Evolutionary conservation across 495 filamentous ascomycete species (phyloP), one percentile per base, ranked within the genome.

Genomic region (Cladorrhinum samala): DNA sequence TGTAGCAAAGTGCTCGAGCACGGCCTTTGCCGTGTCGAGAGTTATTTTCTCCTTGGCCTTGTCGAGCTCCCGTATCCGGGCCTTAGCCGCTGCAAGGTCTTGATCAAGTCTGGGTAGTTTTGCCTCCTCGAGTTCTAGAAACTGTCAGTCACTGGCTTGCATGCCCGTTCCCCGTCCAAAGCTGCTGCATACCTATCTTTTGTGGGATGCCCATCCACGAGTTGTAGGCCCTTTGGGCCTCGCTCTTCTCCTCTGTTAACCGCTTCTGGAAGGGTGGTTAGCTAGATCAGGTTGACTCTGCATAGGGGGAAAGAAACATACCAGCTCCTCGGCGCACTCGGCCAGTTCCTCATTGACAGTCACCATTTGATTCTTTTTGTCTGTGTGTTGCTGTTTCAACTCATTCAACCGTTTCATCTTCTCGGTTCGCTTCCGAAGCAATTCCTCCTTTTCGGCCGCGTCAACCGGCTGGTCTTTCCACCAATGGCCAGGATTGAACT

Each of bases 401-500:
- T 69, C 69, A 0, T 64, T 58, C 2, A n/a, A n/a, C n/a, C n/a
- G n/a, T n/a, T n/a, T n/a, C n/a, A n/a, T n/a, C n/a, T n/a, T n/a
- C n/a, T n/a, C n/a, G n/a, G n/a, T n/a, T n/a, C 73, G 40, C 52
- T 78, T 71, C 2, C 58, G 54, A 21, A 61, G 59, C 20, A 74
- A 67, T 2, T 73, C 74, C 11, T 68, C 61, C 60, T 85, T 89
- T 48, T 79, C 77, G 23, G 76, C 69, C 1, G 61, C 58, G 64
- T 93, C 86, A 11, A 89, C 79, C 3, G 88, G 86, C 58, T 88
- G 82, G 53, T 89, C 79, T 2, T 86, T 89, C 87, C 90, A 96
- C 49, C 78, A 73, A 13, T 61, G 64, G 2, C 87, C 88, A 30
- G 58, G 65, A 9, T 57, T 70, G 1, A 95, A 52, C 44, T 67